Conservation (phyloP, 257 asterid genomes). For the Solanum phureja region DNA sequence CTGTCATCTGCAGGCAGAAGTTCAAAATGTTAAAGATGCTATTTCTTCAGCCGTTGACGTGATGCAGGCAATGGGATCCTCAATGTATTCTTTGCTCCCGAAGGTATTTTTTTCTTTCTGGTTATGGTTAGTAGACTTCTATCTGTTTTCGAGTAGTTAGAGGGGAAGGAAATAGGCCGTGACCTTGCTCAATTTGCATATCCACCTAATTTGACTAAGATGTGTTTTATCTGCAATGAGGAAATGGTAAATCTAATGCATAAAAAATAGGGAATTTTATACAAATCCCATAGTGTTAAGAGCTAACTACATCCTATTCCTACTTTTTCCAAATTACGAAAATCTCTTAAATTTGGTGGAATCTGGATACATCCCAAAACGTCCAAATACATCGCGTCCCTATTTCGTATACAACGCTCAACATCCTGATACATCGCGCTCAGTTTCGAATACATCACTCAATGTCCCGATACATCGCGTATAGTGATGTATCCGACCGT, state of each 20-base stretch:
- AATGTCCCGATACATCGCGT: too few species aligned
- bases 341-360: too few species aligned
- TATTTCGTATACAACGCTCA: too few species aligned
- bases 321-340: too few species aligned
- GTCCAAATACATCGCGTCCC: too few species aligned
- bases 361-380: too few species aligned
- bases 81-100: slow-evolving; percentile 41
- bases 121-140: not conserved
- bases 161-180: not conserved
- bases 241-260: not conserved
- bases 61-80: slow-evolving; percentile 78
- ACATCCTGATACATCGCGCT: too few species aligned
- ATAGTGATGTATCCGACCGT: too few species aligned
- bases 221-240: not conserved
- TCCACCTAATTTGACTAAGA: not conserved
- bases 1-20: slow-evolving; percentile 50
- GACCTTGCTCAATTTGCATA: not conserved
- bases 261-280: not conserved
- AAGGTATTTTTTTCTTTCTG: slow-evolving; percentile 32
- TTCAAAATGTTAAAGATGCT: slow-evolving; percentile 48
- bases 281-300: too few species aligned
- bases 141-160: not conserved
- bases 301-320: too few species aligned
- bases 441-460: too few species aligned
- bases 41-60: slow-evolving; percentile 65